Evolutionary conservation across 75 land plant genomes (phyloP).

Genomic region (Selaginella moellendorffii): DNA sequence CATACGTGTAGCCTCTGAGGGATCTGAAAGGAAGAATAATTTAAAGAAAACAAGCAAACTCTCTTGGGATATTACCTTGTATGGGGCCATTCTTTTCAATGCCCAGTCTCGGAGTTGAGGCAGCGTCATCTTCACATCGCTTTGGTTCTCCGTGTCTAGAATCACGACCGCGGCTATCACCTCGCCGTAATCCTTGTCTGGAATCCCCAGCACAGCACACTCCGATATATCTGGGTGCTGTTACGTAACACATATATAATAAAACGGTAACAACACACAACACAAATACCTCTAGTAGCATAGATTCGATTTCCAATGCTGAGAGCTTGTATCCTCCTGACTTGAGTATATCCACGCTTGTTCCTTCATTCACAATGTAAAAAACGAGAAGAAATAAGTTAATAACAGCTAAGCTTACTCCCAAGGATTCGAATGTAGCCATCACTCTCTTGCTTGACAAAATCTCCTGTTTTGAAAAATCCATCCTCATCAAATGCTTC

Average conservation of each 20-base stretch:
- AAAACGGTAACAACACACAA: too few species aligned
- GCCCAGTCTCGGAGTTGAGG: slow-evolving; percentile 63
- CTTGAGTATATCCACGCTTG: slow-evolving; percentile 91
- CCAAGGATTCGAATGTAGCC: slow-evolving; percentile 87
- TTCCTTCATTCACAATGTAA: slow-evolving; percentile 32
- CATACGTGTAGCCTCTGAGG: slow-evolving; percentile 57
- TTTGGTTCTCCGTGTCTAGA: slow-evolving; percentile 23
- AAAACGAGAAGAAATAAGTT: background rate
- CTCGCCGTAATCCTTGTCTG: slow-evolving; percentile 86
- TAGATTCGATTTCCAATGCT: slow-evolving; percentile 91
- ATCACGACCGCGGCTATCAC: slow-evolving; percentile 63
- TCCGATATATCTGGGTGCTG: slow-evolving; percentile 83
- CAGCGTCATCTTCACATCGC: slow-evolving; percentile 45
- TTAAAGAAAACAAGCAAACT: background rate
- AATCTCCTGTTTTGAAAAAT: slow-evolving; percentile 93
- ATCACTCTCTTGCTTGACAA: slow-evolving; percentile 75
- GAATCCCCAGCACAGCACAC: slow-evolving; percentile 84
- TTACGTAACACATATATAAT: background rate
- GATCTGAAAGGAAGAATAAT: too few species aligned
- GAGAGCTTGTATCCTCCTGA: slow-evolving; percentile 94
- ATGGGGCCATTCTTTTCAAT: slow-evolving; percentile 86
- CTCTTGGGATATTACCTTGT: slow-evolving; percentile 46
- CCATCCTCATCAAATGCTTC: slow-evolving; percentile 80
- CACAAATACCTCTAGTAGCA: slow-evolving; percentile 53
- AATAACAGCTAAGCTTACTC: slow-evolving; percentile 33